Conservation (phyloP, 441 rosid species). For the Populus hybrid region DNA sequence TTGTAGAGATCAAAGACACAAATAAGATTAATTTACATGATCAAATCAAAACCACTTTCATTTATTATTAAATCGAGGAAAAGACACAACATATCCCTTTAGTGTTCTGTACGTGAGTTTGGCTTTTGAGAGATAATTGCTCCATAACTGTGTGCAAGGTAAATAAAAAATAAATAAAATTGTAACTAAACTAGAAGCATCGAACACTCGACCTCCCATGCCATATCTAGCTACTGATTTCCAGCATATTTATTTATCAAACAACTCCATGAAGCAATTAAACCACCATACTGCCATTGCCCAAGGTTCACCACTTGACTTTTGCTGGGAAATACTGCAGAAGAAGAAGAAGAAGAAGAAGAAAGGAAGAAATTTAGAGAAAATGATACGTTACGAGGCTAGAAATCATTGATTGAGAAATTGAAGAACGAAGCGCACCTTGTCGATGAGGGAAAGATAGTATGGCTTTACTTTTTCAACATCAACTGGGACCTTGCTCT, state of each 20-base stretch:
- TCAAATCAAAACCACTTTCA: no score
- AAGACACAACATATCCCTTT: no score
- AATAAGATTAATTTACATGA: no score
- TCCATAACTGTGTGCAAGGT: background rate
- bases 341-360: no score
- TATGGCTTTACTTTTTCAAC: constrained; percentile 81
- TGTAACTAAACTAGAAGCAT: background rate
- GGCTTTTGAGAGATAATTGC: no score
- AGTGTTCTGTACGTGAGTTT: no score
- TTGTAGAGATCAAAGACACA: no score
- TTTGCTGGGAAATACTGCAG: background rate
- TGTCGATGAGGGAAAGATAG: constrained; percentile 67
- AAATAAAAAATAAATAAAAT: no score
- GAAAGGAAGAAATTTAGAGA: background rate
- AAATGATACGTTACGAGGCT: background rate
- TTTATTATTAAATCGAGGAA: no score
- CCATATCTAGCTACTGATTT: background rate
- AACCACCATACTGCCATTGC: background rate
- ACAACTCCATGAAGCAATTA: background rate
- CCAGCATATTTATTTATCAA: background rate
- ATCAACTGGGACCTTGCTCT: constrained; percentile 78
- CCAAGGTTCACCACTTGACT: background rate
- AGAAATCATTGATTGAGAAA: background rate
- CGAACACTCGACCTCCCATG: background rate
- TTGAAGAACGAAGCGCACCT: constrained; percentile 24